Percentiles rank a stretch among this genome's conserved stretches.
These are phyloP conservation scores for Paracoccidioides brasiliensis DNA, from an alignment of 2,329 filamentous ascomycete species.

Conservation along the genomic window DNA sequence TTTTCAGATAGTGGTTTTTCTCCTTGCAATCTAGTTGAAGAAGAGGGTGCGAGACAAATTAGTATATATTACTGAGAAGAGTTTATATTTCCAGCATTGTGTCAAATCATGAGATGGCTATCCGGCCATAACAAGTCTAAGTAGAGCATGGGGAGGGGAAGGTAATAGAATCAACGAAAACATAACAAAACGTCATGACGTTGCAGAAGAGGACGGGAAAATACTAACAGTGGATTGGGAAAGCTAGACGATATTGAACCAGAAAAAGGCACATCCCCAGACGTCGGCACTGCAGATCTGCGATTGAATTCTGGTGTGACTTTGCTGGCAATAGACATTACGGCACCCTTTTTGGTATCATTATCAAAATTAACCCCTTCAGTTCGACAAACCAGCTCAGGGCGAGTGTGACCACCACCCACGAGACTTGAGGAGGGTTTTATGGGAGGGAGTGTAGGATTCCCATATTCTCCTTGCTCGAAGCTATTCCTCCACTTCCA, in stretches of 20 bases:
- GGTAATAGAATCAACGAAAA: background rate
- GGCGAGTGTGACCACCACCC: conserved; percentile 29
- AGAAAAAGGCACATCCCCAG: conserved; percentile 2
- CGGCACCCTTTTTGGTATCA: background rate
- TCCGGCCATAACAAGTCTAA: background rate
- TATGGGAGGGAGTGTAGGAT: conserved; percentile 30
- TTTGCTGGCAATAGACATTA: conserved; percentile 4
- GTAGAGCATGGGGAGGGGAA: background rate
- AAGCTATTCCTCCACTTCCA: conserved; percentile 50
- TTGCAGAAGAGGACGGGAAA: background rate
- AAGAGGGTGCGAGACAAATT: background rate
- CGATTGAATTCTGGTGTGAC: conserved; percentile 2
- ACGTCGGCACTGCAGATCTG: background rate
- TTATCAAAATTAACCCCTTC: conserved; percentile 11
- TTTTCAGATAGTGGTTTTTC: conserved; percentile 46
- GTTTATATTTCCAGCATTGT: background rate
- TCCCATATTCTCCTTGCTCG: conserved; percentile 32
- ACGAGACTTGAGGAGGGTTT: conserved; percentile 39
- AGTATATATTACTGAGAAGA: background rate
- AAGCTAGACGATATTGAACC: conserved; percentile 4
- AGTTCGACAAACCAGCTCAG: conserved; percentile 20
- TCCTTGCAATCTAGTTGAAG: conserved; percentile 39
- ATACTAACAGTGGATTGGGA: conserved; percentile 8
- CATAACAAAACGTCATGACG: background rate
- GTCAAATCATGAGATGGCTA: background rate